Conservation (phyloP, 805 yeast genomes). For the Hagleromyces aurorensis region DNA sequence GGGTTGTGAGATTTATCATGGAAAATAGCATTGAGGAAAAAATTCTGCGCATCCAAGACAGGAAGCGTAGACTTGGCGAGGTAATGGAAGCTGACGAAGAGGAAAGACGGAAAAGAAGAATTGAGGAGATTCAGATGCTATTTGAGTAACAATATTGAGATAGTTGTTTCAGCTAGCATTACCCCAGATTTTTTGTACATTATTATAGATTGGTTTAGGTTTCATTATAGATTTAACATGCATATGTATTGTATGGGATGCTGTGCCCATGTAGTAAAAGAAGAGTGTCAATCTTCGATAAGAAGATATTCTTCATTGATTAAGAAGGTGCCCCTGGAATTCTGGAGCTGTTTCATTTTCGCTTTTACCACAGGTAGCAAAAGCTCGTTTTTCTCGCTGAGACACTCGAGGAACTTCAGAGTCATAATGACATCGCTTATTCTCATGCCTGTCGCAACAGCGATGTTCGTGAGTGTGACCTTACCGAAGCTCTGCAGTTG, state of each 20-base stretch:
- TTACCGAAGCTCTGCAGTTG: conserved; percentile 23
- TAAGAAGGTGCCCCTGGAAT: conserved; percentile 7
- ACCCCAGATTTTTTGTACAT: background rate
- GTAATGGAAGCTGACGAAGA: conserved; percentile 71
- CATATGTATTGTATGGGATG: background rate
- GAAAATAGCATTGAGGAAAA: conserved; percentile 79
- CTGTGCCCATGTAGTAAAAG: background rate
- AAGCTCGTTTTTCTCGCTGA: conserved; percentile 27
- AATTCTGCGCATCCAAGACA: conserved; percentile 80
- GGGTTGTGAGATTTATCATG: conserved; percentile 72
- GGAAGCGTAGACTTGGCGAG: conserved; percentile 75
- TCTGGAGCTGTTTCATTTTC: conserved; percentile 17
- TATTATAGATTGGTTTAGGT: background rate
- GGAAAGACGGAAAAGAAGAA: conserved; percentile 58
- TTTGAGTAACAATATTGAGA: conserved; percentile 38
- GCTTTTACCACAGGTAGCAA: conserved; percentile 10
- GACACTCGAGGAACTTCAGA: conserved; percentile 45
- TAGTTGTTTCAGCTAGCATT: too few species aligned
- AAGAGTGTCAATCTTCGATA: conserved; percentile 14
- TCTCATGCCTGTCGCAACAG: conserved; percentile 56
- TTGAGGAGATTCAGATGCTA: conserved; percentile 64
- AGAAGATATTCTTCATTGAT: conserved; percentile 23
- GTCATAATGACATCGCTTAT: conserved; percentile 53
- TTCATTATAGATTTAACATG: background rate
- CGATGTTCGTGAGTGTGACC: conserved; percentile 42